Conservation (phyloP, 2,329 filamentous ascomycete species). For the Claviceps lovelessii region DNA sequence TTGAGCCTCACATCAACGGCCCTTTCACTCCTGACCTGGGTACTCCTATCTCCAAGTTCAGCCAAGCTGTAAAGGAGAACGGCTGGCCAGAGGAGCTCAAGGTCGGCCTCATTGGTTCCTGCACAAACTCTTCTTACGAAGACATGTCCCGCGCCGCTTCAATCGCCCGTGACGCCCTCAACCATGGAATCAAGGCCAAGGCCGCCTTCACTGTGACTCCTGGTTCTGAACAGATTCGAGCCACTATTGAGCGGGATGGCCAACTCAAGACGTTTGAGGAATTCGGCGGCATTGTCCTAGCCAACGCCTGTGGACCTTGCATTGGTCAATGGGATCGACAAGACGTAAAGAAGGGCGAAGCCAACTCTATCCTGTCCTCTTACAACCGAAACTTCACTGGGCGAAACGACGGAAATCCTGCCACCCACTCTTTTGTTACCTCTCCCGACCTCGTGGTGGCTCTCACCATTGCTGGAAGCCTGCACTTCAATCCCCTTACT, state of each 20-base stretch:
- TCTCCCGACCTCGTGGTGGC: conserved; percentile 84
- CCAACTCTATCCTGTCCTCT: conserved; percentile 95
- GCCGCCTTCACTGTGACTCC: conserved; percentile 87
- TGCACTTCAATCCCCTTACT: conserved; percentile 90
- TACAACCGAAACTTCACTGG: conserved; percentile 99
- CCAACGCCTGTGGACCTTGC: conserved; percentile 87
- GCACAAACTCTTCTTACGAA: conserved; percentile 78
- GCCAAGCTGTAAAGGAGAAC: conserved; percentile 84
- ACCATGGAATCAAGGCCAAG: conserved; percentile 90
- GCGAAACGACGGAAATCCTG: conserved; percentile 90
- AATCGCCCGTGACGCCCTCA: conserved; percentile 79
- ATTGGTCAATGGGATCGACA: conserved; percentile 91
- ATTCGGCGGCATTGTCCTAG: conserved; percentile 85
- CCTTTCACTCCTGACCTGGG: conserved; percentile 97
- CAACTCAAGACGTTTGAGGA: conserved; percentile 92
- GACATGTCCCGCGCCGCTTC: conserved; percentile 91
- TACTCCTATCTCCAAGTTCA: conserved; percentile 95
- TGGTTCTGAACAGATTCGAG: conserved; percentile 91
- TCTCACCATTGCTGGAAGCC: conserved; percentile 65
- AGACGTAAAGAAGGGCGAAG: conserved; percentile 86
- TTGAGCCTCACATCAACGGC: conserved; percentile 97
- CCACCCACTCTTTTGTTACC: conserved; percentile 84
- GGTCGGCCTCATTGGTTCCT: conserved; percentile 92
- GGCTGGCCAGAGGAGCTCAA: conserved; percentile 94
- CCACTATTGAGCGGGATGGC: conserved; percentile 80